A percentile compares a stretch with the other conserved stretches of the same genome.
Evolutionary conservation across 2,329 filamentous ascomycete genomes (phyloP).

Genomic region (Emergomyces africanus): DNA sequence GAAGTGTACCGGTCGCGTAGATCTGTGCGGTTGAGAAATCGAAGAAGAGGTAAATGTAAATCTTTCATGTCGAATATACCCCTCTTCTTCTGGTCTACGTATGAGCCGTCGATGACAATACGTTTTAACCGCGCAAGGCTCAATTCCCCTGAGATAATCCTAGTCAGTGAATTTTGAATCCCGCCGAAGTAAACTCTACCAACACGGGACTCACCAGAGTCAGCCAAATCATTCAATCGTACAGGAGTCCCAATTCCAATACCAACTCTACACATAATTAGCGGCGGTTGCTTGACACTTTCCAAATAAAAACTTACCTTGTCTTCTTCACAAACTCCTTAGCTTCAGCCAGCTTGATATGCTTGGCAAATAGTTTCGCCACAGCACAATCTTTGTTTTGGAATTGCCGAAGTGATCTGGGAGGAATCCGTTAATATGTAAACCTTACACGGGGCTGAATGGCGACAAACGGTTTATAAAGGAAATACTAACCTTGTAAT

Average conservation of each 20-base stretch:
- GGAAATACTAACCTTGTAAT: constrained; percentile 49
- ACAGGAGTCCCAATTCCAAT: constrained; percentile 86
- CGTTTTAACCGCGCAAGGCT: constrained; percentile 59
- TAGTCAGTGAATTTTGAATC: constrained; percentile 5
- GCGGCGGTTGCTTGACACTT: not conserved
- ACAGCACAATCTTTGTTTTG: constrained; percentile 66
- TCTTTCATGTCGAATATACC: constrained; percentile 95
- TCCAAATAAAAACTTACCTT: constrained; percentile 27
- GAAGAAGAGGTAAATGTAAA: constrained; percentile 65
- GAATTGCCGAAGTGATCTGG: constrained; percentile 59
- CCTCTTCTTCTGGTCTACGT: constrained; percentile 89
- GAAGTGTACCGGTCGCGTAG: constrained; percentile 56
- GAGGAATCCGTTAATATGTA: constrained; percentile 5
- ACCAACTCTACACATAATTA: constrained; percentile 48
- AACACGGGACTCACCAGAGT: constrained; percentile 51
- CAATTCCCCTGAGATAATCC: constrained; percentile 45
- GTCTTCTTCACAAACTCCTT: constrained; percentile 58
- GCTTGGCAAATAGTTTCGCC: constrained; percentile 92
- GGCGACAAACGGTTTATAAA: constrained; percentile 10
- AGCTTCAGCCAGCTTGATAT: constrained; percentile 88
- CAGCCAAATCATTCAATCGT: constrained; percentile 66
- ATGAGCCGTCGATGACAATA: constrained; percentile 78
- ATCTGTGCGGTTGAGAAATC: constrained; percentile 57
- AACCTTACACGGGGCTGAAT: not conserved
- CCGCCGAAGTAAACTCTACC: not conserved